A percentile compares a stretch with the other conserved stretches of the same genome.
Conservation (phyloP, 176 grass and related monocot genomes). For the Triticum timopheevii region DNA sequence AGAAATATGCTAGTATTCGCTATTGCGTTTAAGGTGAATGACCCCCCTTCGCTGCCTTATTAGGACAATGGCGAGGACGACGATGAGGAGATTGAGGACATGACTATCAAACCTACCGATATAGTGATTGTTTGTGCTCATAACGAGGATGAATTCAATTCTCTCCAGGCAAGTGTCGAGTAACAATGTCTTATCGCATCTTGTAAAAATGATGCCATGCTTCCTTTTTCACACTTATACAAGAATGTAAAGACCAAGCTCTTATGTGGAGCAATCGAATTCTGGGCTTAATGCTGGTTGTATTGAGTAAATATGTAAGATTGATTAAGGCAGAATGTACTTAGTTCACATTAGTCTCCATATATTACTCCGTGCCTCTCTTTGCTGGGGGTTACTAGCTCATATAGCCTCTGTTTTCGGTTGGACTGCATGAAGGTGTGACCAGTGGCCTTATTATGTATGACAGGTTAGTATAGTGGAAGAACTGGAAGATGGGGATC, state of each 20-base stretch:
- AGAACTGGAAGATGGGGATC: conserved; percentile 70
- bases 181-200: not conserved
- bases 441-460: not conserved
- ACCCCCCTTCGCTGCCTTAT: not conserved
- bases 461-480: conserved; percentile 74
- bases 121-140: conserved; percentile 73
- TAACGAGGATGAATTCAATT: conserved; percentile 84
- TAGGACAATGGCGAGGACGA: conserved; percentile 50
- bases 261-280: not conserved
- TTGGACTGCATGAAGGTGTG: not conserved
- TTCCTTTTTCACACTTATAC: not conserved
- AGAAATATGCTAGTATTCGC: not conserved
- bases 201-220: not conserved
- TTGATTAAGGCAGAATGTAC: not conserved
- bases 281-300: not conserved
- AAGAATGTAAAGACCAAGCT: not conserved
- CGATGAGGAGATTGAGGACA: conserved; percentile 71
- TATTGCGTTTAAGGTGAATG: not conserved
- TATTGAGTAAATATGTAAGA: not conserved
- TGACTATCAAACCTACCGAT: conserved; percentile 83
- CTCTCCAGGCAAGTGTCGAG: conserved; percentile 67
- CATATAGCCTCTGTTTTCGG: not conserved
- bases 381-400: not conserved
- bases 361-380: conserved; percentile 3
- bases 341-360: not conserved